These are phyloP conservation scores for Phytophthora crassamura DNA, from an alignment of 352 stramenopile species.

Conservation along the genomic window DNA sequence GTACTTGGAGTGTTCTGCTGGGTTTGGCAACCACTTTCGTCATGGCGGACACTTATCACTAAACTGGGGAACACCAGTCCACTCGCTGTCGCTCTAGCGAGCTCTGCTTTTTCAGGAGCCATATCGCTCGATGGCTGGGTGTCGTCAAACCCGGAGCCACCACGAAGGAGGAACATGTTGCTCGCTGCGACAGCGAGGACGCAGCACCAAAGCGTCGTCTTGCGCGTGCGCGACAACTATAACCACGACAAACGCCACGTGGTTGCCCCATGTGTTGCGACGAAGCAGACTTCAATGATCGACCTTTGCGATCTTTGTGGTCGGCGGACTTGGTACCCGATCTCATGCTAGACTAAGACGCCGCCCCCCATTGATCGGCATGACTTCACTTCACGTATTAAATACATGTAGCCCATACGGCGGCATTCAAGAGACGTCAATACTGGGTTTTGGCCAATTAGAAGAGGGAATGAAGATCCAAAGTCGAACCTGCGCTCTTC, in stretches of 20 bases:
- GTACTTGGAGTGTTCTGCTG: constrained; percentile 1
- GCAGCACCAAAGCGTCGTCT: constrained; percentile 11
- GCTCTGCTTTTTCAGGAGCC: no score
- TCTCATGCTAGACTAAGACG: constrained; percentile 19
- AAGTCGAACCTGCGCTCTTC: not conserved
- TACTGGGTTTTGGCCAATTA: constrained; percentile 22
- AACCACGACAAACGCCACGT: constrained; percentile 13
- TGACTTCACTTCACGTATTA: constrained; percentile 5
- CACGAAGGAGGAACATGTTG: constrained; percentile 18
- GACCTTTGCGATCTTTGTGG: not conserved
- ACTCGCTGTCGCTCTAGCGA: no score
- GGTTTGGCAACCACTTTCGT: not conserved
- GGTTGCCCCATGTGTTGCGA: not conserved
- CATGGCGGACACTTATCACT: no score
- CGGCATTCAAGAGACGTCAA: no score
- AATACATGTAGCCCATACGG: no score
- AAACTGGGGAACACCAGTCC: no score
- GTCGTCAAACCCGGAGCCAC: not conserved
- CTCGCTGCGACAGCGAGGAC: constrained; percentile 5
- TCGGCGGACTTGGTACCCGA: no score
- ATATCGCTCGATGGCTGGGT: no score
- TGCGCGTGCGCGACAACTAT: constrained; percentile 16
- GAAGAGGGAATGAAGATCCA: not conserved
- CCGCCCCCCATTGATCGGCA: not conserved
- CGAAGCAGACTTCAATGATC: constrained; percentile 26